Evolutionary conservation across 495 filamentous ascomycete genomes (phyloP), one percentile per base, ranked within the genome.

Genomic region (Podospora sp.): DNA sequence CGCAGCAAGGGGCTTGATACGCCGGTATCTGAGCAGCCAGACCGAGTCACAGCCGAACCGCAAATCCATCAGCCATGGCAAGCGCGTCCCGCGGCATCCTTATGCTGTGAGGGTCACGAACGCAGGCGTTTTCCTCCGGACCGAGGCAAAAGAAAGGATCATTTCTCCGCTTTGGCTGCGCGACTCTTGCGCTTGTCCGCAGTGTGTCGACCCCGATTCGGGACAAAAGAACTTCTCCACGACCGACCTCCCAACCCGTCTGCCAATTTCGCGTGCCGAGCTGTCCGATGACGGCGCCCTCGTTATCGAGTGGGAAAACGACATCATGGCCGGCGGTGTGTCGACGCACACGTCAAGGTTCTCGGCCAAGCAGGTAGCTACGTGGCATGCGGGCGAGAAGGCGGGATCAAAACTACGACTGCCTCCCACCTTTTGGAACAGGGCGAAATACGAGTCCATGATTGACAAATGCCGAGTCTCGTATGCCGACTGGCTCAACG

Each of bases 211-310:
- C 76, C 84, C 85, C 1, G 85, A 90, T 62, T 93, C 92, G 0
- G 90, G 87, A 63, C 94, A 98, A 73, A 94, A 94, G 76, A 87
- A 84, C 33, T 94, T 94, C 77, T 83, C 89, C 25, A 91, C 90
- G 0, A 80, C 81, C 52, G 90, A 96, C 49, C 89, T 97, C 27
- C 89, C 90, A 0, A 6, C 68, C 2, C 26, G 80, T 16, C 86
- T 92, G 57, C 33, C 65, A 12, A 75, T 86, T 2, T 62, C 68
- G 12, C 60, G 69, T 8, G 70, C 81, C 6, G 20, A 73, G 7
- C 1, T 70, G 2, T 68, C 78, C 7, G 70, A 68, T 0, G 77
- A 85, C 12, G 79, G 82, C 11, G 72, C 69, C 1, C 67, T 94
- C 1, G 69, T 80, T 14, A 74, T 97, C 0, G 67, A 71, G 6